Evolutionary conservation across 2,329 filamentous ascomycete species (phyloP).

Genomic region (Hypoxylon sp.): DNA sequence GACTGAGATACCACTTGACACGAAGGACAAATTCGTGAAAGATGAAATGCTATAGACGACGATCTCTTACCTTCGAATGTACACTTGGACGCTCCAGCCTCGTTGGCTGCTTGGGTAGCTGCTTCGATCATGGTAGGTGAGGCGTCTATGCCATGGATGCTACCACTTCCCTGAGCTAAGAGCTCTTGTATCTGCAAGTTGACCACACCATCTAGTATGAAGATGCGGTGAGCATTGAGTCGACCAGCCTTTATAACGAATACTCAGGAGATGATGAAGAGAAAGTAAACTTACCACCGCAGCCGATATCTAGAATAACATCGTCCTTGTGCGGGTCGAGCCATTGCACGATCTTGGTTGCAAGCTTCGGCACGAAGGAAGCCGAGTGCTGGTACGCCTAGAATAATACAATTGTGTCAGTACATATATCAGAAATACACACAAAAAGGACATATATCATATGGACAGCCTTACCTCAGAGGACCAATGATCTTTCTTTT

Average conservation of each 20-base stretch:
- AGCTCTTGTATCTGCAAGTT: slow-evolving; percentile 67
- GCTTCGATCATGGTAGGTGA: slow-evolving; percentile 72
- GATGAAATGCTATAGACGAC: neutral
- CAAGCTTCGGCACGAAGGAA: slow-evolving; percentile 74
- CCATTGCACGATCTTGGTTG: slow-evolving; percentile 71
- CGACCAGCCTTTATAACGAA: neutral
- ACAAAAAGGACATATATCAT: neutral
- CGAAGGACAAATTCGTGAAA: neutral
- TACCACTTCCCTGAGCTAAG: slow-evolving; percentile 62
- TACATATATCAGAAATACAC: neutral
- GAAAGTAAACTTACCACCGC: slow-evolving; percentile 65
- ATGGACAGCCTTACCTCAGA: slow-evolving; percentile 54
- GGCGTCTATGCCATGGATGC: slow-evolving; percentile 71
- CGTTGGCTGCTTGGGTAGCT: slow-evolving; percentile 60
- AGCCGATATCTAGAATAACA: slow-evolving; percentile 73
- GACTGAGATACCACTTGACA: neutral
- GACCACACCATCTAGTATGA: slow-evolving; percentile 70
- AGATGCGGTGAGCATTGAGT: slow-evolving; percentile 2
- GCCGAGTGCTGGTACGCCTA: slow-evolving; percentile 74
- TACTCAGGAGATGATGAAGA: neutral
- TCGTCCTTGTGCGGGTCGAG: slow-evolving; percentile 72
- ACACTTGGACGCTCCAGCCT: slow-evolving; percentile 55
- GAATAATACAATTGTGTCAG: slow-evolving; percentile 13
- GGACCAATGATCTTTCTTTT: slow-evolving; percentile 59
- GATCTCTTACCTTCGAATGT: slow-evolving; percentile 61